Percentiles rank a stretch among this genome's conserved stretches.
These are phyloP conservation scores for Lignosus rhinocerotis DNA, from an alignment of 1,284 basidiomycete genomes.

Conservation along the genomic window DNA sequence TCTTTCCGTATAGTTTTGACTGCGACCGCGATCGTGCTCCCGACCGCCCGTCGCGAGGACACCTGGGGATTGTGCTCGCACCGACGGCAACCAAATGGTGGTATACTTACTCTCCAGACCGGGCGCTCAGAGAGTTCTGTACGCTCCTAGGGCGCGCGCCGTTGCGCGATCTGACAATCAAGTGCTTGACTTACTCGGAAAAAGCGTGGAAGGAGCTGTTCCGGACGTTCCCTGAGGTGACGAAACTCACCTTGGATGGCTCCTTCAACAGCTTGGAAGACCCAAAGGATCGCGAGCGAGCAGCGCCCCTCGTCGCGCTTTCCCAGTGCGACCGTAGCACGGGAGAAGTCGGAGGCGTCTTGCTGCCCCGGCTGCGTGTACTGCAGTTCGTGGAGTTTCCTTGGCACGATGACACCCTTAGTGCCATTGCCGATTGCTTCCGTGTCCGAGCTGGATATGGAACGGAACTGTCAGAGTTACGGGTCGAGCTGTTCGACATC, in stretches of 20 bases:
- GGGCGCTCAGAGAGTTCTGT: neutral
- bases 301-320: no score
- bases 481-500: no score
- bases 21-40: neutral
- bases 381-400: no score
- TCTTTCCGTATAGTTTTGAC: neutral
- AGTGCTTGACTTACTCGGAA: neutral
- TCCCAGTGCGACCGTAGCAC: no score
- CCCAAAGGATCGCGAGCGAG: no score
- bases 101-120: neutral
- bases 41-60: neutral
- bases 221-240: neutral
- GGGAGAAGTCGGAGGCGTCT: no score
- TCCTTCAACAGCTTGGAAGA: no score
- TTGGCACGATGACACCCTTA: no score
- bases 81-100: neutral
- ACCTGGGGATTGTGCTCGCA: neutral
- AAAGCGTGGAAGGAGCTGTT: neutral
- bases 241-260: neutral
- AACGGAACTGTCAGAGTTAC: no score
- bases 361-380: no score
- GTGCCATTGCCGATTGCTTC: no score
- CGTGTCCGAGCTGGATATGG: no score
- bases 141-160: neutral
- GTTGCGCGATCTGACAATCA: neutral